Base-by-base conservation (phyloP, 1,284 basidiomycete species). In the Calocybe gambosa region DNA sequence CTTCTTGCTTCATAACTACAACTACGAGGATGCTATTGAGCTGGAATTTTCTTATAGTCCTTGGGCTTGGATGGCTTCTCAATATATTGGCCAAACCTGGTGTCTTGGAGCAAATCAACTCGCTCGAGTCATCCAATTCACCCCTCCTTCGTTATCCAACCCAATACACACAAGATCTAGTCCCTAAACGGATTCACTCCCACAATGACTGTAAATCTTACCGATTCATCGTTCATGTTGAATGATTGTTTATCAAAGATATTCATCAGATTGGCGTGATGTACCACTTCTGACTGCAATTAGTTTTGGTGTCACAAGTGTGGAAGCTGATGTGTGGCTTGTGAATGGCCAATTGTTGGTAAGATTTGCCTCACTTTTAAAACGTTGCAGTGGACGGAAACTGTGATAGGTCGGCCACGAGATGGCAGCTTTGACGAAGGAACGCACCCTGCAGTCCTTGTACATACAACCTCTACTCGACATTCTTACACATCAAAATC, bases 311-410 rank as follows among this genome's bases (percentile, higher is more conserved):
- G 74, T 75, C n/a, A 61, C 62, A 5, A 78, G 75, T 50, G 74
- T 78, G 2, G 75, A 79, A 55, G 76, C 77, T 2, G 77, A 78
- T 54, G 73, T 79, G 10, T 76, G 67, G 68, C 60, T 73, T 6
- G 55, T 74, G 26, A 65, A 73, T 48, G 68, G 65, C 15, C 69
- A 69, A n/a, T 60, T 78, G n/a, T 68, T 67, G 50, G 75, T 74
- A 43, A 25, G 60, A 50, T n/a, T 20, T 16, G 38, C 20, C 15
- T 34, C 4, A 3, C 2, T 36, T 19, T 26, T 3, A 7, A 10
- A 19, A 25, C 15, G 37, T 5, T 26, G 31, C n/a, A 37, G n/a
- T 45, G 5, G 35, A 31, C 21, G 15, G 39, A 23, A 23, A 45
- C 15, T 16, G 41, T 16, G 41, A 33, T 49, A 77, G 74, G 61